phyloP scores from a whole-genome alignment of 1,284 basidiomycete species.

The Ceratorhiza oryzae-sativae region DNA sequence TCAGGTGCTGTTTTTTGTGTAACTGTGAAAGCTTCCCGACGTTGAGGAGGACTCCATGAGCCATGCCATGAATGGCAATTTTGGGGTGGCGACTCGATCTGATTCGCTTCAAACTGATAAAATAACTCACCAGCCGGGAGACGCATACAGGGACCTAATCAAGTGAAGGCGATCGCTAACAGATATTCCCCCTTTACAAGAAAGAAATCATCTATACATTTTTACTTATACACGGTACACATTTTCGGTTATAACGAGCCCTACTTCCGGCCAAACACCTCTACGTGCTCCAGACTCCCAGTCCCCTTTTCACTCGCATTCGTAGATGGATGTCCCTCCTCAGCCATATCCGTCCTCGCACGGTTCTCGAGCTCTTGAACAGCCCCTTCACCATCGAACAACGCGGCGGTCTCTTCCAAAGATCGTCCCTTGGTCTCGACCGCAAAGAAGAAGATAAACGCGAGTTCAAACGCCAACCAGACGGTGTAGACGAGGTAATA shows the following conservation, averaged over 20 bases:
- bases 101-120: too few species aligned
- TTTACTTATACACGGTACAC: not conserved
- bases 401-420: slow-evolving; percentile 63
- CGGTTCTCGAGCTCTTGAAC: slow-evolving; percentile 33
- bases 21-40: too few species aligned
- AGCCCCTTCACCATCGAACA: slow-evolving; percentile 45
- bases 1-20: too few species aligned
- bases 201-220: too few species aligned
- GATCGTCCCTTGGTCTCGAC: slow-evolving; percentile 53
- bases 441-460: slow-evolving; percentile 70
- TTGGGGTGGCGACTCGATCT: too few species aligned
- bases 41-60: too few species aligned
- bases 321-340: slow-evolving; percentile 1
- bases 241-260: not conserved
- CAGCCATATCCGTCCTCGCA: slow-evolving; percentile 11
- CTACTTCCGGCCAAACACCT: not conserved
- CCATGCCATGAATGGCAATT: too few species aligned
- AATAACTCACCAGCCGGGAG: too few species aligned
- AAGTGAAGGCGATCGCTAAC: too few species aligned
- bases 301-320: slow-evolving; percentile 13
- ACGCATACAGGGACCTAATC: too few species aligned
- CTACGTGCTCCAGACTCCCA: slow-evolving; percentile 30
- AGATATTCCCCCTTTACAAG: too few species aligned
- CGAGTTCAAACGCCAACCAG: slow-evolving; percentile 69
- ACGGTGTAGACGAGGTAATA: slow-evolving; percentile 55